phyloP scores from a whole-genome alignment of 768 basidiomycete species.

The Pleurotus platypus region DNA sequence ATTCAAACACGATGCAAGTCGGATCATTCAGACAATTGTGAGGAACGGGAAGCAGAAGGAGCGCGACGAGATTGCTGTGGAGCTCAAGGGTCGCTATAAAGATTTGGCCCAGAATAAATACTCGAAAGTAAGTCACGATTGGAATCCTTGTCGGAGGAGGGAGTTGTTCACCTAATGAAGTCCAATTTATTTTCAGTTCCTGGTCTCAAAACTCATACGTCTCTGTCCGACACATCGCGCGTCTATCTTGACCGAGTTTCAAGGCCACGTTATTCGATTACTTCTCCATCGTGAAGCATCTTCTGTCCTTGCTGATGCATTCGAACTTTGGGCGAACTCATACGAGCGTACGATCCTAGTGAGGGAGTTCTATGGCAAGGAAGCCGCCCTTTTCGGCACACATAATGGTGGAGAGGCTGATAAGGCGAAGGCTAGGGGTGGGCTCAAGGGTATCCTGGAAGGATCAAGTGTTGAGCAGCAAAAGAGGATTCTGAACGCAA shows the following conservation, averaged over 20 bases:
- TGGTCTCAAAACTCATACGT: conserved; percentile 77
- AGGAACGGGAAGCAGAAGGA: conserved; percentile 77
- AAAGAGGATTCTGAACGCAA: conserved; percentile 59
- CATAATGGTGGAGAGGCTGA: conserved; percentile 55
- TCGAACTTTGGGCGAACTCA: conserved; percentile 82
- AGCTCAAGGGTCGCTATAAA: conserved; percentile 78
- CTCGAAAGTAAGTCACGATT: conserved; percentile 60
- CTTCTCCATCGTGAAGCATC: conserved; percentile 85
- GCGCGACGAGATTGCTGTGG: conserved; percentile 75
- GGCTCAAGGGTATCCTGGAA: conserved; percentile 65
- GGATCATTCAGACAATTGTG: conserved; percentile 78
- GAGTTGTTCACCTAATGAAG: background rate
- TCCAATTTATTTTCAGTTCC: conserved; percentile 45
- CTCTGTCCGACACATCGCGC: conserved; percentile 70
- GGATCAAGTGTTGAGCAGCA: conserved; percentile 59
- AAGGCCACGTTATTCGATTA: conserved; percentile 69
- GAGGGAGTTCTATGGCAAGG: conserved; percentile 89
- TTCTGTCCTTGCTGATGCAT: conserved; percentile 80
- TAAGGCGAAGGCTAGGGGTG: conserved; percentile 61
- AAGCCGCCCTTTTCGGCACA: conserved; percentile 67
- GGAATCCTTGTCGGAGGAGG: too few species aligned
- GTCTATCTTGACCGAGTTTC: conserved; percentile 77
- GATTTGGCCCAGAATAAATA: conserved; percentile 85
- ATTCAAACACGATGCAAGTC: conserved; percentile 89
- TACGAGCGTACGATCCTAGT: conserved; percentile 80